A percentile compares a stretch with the other conserved stretches of the same genome.
Conservation (phyloP, 2,329 filamentous ascomycete genomes). For the Penicillium janthinellum region DNA sequence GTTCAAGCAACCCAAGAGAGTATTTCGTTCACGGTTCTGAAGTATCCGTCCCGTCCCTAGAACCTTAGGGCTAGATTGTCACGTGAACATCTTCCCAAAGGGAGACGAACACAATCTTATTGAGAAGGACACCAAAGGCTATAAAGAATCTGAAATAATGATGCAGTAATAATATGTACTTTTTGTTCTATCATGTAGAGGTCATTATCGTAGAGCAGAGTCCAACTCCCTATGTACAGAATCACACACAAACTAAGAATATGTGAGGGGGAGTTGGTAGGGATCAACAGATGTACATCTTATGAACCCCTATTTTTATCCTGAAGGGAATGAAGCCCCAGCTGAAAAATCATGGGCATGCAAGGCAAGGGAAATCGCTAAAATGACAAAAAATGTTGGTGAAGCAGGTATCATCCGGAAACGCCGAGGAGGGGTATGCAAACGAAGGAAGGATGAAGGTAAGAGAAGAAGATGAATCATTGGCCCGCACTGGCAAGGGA, state of each 20-base stretch:
- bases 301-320: not conserved
- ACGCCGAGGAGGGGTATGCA: constrained; percentile 26
- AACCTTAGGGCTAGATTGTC: not conserved
- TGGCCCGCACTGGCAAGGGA: constrained; percentile 33
- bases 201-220: constrained; percentile 25
- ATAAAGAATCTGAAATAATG: not conserved
- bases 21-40: not conserved
- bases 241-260: not conserved
- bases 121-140: not conserved
- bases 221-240: constrained; percentile 21
- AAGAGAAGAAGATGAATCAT: constrained; percentile 17
- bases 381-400: constrained; percentile 7
- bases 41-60: too few species aligned
- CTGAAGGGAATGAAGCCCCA: not conserved
- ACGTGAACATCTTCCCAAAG: not conserved
- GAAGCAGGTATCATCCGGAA: constrained; percentile 24
- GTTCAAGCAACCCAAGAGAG: not conserved
- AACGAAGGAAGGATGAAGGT: constrained; percentile 8
- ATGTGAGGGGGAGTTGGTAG: constrained; percentile 10
- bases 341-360: constrained; percentile 6
- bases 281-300: not conserved
- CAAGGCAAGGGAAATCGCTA: constrained; percentile 8
- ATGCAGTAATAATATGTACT: constrained; percentile 3
- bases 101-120: not conserved
- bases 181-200: constrained; percentile 17